Base-by-base conservation (phyloP, 2,329 filamentous ascomycete species). In the Drechslerella stenobrocha region DNA sequence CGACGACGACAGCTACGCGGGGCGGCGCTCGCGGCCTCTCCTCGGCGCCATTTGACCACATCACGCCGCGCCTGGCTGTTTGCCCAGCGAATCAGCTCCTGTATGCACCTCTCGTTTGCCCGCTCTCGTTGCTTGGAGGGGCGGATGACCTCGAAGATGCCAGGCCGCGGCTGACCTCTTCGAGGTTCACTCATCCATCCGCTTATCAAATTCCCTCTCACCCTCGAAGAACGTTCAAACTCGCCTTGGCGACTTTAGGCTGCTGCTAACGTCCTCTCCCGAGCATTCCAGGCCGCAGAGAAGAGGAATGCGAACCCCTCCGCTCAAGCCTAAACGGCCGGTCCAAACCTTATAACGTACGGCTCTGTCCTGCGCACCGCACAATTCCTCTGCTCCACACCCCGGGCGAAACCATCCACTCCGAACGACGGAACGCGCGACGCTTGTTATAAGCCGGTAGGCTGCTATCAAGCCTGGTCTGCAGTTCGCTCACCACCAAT, bases 231-330 rank as follows among this genome's bases (percentile, higher is more conserved):
- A 37, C 15, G 37, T 18, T 42, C 18, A 7, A 4, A 3, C 4
- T 5, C 9, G 18, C 8, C 22, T 20, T 7, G 8, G 13, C 3
- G 3, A 18, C 3, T 20, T 18, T 9, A 42, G 37, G 15, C 37
- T 7, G 8, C 37, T 20, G 15, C 37, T 42, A 42, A 42, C 15
- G n/a, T 18, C n/a, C 22, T 42, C 18, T 42, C 22, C 18, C 37
- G 22, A 42, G 37, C 37, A 42, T 42, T 42, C 37, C 37, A 42
- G 37, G 2, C 37, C n/a, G 22, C 37, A 42, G 37, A n/a, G 37
- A 7, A 9, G 37, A 37, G 15, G n/a, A 42, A 18, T 20, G 37
- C 3, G 13, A 42, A 42, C 15, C 15, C 37, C 37, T 9, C 37
- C 22, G 13, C 37, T 42, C 15, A 18, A 9, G 22, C 37, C n/a